Percentiles rank a stretch among this genome's conserved stretches.
Conservation (phyloP, 331 rosid genomes). For the Erythrophleum ivorense region DNA sequence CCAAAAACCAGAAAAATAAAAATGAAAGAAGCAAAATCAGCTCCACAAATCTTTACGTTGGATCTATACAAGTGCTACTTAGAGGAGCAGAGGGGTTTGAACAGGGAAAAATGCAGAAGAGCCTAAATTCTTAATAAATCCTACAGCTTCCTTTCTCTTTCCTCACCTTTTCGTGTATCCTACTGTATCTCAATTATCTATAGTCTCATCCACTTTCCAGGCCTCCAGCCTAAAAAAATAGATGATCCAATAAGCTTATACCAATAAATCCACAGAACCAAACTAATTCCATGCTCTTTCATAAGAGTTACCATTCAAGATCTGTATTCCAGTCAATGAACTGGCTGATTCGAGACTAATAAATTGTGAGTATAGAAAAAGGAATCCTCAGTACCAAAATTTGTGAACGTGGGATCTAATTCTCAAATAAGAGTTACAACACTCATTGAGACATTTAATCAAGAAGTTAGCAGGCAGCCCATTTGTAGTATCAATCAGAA, state of each 20-base stretch:
- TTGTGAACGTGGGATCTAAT: neutral
- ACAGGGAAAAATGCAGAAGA: neutral
- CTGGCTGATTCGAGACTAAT: conserved; percentile 6
- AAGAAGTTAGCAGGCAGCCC: neutral
- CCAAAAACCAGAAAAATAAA: neutral
- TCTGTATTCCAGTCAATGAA: conserved; percentile 20
- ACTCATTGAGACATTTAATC: neutral
- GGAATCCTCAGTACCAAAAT: neutral
- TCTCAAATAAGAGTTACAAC: neutral
- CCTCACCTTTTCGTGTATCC: neutral
- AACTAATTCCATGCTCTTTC: neutral
- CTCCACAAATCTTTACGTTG: neutral
- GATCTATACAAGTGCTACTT: neutral
- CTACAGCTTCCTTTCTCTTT: neutral
- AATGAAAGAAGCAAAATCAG: conserved; percentile 26
- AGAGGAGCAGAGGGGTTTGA: neutral
- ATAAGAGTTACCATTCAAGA: conserved; percentile 13
- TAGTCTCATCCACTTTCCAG: neutral
- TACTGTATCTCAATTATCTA: neutral
- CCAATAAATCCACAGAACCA: conserved; percentile 24
- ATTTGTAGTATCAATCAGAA: neutral
- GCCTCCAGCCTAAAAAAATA: conserved; percentile 6
- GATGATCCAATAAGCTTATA: neutral
- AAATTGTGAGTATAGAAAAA: neutral
- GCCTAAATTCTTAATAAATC: neutral